A percentile compares a stretch with the other conserved stretches of the same genome.
phyloP scores from a whole-genome alignment of 768 basidiomycete genomes.

The Clitopilus passeckerianus region DNA sequence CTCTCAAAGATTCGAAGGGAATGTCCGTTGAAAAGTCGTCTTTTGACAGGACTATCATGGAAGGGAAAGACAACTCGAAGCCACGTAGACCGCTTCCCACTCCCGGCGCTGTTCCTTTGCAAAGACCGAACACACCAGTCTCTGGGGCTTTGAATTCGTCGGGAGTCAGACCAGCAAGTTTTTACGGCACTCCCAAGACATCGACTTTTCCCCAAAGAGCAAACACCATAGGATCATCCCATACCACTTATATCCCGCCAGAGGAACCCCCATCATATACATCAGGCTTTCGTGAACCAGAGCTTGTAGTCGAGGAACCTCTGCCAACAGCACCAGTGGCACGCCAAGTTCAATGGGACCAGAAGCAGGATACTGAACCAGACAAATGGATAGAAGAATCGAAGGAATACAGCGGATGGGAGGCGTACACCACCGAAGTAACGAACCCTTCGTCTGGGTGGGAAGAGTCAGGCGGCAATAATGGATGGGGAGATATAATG shows the following conservation, averaged over 20 bases:
- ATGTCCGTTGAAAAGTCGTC: not conserved
- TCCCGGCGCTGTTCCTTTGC: slow-evolving; percentile 28
- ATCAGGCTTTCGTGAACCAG: slow-evolving; percentile 48
- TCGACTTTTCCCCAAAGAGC: slow-evolving; percentile 34
- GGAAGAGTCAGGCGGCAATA: slow-evolving; percentile 8
- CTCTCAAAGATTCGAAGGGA: not conserved
- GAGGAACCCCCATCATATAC: slow-evolving; percentile 32
- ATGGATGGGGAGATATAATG: slow-evolving; percentile 6
- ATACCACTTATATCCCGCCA: slow-evolving; percentile 34
- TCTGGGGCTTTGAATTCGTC: slow-evolving; percentile 15
- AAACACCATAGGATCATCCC: slow-evolving; percentile 34
- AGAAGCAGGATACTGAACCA: not conserved
- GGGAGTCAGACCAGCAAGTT: slow-evolving; percentile 27
- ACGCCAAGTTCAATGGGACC: not conserved
- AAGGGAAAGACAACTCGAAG: slow-evolving; percentile 39
- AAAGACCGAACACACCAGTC: slow-evolving; percentile 38
- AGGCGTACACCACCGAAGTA: not conserved
- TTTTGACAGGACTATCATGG: slow-evolving; percentile 29
- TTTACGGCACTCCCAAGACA: slow-evolving; percentile 31
- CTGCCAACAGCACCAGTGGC: slow-evolving; percentile 5
- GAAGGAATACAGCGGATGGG: not conserved
- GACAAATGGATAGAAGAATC: not conserved
- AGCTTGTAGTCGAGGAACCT: slow-evolving; percentile 42
- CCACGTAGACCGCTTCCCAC: slow-evolving; percentile 43
- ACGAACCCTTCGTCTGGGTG: slow-evolving; percentile 11